phyloP scores from a whole-genome alignment of 306 rosid species.

The Lagenaria siceraria region DNA sequence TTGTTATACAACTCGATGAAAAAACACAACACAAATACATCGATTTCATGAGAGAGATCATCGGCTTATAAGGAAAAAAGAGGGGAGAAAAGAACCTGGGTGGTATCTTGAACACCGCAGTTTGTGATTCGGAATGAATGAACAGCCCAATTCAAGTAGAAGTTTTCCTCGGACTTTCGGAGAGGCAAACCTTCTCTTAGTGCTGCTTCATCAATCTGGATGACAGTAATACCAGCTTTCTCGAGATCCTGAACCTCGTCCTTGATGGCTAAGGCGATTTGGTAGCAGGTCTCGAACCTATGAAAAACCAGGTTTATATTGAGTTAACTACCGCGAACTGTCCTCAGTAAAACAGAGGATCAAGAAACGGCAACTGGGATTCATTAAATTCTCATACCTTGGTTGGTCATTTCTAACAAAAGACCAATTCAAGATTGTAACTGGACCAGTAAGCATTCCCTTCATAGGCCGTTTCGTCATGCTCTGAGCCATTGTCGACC shows the following conservation, averaged over 20 bases:
- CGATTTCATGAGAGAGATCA: neutral
- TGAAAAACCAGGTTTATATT: neutral
- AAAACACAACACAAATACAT: neutral
- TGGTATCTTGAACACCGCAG: slow-evolving; percentile 52
- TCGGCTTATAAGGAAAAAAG: neutral
- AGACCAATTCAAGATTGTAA: slow-evolving; percentile 84
- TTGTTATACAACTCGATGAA: neutral
- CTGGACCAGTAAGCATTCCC: slow-evolving; percentile 91
- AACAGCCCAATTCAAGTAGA: slow-evolving; percentile 74
- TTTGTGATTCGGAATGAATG: slow-evolving; percentile 84
- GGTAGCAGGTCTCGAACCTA: slow-evolving; percentile 77
- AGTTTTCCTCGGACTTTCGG: slow-evolving; percentile 58
- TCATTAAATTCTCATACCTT: slow-evolving; percentile 24
- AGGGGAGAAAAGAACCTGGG: slow-evolving; percentile 33
- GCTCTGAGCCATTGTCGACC: slow-evolving; percentile 82
- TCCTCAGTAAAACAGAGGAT: neutral
- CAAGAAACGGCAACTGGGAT: neutral
- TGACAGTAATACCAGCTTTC: slow-evolving; percentile 60
- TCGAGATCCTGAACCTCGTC: slow-evolving; percentile 91
- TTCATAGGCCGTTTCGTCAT: slow-evolving; percentile 78
- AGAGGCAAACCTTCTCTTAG: slow-evolving; percentile 75
- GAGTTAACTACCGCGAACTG: neutral
- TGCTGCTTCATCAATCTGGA: slow-evolving; percentile 91
- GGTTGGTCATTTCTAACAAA: slow-evolving; percentile 86
- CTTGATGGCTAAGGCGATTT: slow-evolving; percentile 83